Evolutionary conservation across 805 yeast species (phyloP).

Genomic region (Candida caryicola): DNA sequence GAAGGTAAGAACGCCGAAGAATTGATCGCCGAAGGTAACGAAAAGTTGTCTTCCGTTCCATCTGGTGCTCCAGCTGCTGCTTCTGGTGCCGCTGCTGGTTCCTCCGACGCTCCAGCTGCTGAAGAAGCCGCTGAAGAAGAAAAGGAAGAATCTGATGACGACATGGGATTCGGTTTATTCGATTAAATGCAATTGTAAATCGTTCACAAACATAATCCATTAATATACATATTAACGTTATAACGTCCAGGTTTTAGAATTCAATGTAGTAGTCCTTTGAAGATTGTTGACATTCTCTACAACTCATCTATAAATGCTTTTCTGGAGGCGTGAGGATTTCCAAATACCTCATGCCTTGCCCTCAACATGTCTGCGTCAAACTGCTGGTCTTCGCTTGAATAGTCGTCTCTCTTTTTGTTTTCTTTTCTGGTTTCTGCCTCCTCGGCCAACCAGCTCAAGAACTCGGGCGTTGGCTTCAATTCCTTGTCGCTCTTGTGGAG

Average conservation of each 20-base stretch:
- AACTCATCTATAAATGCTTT: constrained; percentile 56
- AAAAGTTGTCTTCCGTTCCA: constrained; percentile 35
- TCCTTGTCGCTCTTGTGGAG: constrained; percentile 29
- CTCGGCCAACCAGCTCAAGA: constrained; percentile 61
- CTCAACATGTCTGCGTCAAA: constrained; percentile 33
- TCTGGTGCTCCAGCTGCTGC: constrained; percentile 32
- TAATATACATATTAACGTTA: constrained; percentile 6
- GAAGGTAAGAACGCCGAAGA: constrained; percentile 36
- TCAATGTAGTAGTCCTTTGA: no score
- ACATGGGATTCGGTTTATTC: constrained; percentile 34
- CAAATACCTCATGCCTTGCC: constrained; percentile 69
- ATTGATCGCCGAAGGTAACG: constrained; percentile 38
- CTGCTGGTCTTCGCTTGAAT: constrained; percentile 30
- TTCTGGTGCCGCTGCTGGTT: constrained; percentile 24
- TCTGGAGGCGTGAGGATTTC: constrained; percentile 70
- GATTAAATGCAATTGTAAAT: constrained; percentile 17
- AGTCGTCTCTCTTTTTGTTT: constrained; percentile 25
- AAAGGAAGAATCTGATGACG: constrained; percentile 25
- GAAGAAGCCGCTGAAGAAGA: constrained; percentile 26
- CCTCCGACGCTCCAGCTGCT: constrained; percentile 25
- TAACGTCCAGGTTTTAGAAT: not conserved
- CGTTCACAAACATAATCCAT: constrained; percentile 2
- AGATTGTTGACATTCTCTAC: constrained; percentile 17
- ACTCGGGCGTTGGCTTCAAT: constrained; percentile 36
- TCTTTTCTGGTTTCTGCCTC: constrained; percentile 33